Percentiles rank a stretch among this genome's conserved stretches.
Evolutionary conservation across 495 filamentous ascomycete genomes (phyloP).

Genomic region (Trichoderma orchidacearum): DNA sequence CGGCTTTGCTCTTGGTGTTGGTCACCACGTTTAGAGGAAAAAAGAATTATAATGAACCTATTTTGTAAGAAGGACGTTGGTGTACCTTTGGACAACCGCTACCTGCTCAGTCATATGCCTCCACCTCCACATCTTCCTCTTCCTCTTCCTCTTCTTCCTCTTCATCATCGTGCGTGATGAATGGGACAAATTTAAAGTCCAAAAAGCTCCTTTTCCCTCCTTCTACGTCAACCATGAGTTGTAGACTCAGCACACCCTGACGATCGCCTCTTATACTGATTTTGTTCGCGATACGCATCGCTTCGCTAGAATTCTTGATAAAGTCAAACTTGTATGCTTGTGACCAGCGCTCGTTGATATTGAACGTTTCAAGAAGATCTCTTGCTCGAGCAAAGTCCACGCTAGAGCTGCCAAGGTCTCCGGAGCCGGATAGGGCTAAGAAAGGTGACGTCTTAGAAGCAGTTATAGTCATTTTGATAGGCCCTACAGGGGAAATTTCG

Average conservation of each 20-base stretch:
- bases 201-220: slow-evolving; percentile 29
- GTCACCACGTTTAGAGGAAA: not conserved
- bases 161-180: slow-evolving; percentile 20
- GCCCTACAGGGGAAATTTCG: slow-evolving; percentile 64
- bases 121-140: slow-evolving; percentile 5
- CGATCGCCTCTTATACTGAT: slow-evolving; percentile 80
- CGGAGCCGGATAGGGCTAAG: slow-evolving; percentile 59
- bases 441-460: slow-evolving; percentile 53
- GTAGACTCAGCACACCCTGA: slow-evolving; percentile 81
- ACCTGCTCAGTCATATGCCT: not conserved
- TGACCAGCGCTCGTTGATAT: slow-evolving; percentile 37
- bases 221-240: slow-evolving; percentile 87
- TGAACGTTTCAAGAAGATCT: slow-evolving; percentile 66
- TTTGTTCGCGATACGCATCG: slow-evolving; percentile 84
- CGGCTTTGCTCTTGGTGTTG: no score
- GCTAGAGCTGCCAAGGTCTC: slow-evolving; percentile 63
- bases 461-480: slow-evolving; percentile 44
- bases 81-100: no score
- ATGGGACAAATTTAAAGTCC: slow-evolving; percentile 38
- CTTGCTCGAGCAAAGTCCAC: slow-evolving; percentile 73
- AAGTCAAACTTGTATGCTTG: slow-evolving; percentile 69
- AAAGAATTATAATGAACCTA: not conserved
- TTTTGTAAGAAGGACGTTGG: no score
- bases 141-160: slow-evolving; percentile 22
- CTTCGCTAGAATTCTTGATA: slow-evolving; percentile 68